phyloP scores from a whole-genome alignment of 73 alveolate genomes.

The Stentor coeruleus region DNA sequence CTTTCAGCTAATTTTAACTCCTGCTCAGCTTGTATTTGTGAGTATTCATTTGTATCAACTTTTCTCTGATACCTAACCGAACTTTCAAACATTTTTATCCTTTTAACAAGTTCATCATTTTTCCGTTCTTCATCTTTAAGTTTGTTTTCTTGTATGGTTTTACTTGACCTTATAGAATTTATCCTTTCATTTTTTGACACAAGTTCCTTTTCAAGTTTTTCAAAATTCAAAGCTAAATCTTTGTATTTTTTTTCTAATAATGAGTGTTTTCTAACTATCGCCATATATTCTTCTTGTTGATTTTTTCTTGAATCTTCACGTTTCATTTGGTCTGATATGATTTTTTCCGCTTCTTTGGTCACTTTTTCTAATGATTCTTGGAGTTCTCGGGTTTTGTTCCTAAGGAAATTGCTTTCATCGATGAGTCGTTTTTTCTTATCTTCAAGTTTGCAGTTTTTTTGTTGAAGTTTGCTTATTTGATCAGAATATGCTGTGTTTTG shows the following conservation, averaged over 20 bases:
- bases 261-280: background rate
- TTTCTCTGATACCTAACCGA: background rate
- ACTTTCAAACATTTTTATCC: background rate
- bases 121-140: background rate
- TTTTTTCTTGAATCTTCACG: background rate
- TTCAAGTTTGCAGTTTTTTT: background rate
- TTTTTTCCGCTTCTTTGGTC: background rate
- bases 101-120: background rate
- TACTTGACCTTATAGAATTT: background rate
- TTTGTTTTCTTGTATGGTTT: background rate
- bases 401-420: background rate
- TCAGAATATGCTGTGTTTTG: background rate
- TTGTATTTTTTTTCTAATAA: background rate
- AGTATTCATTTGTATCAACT: background rate
- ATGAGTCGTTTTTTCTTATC: background rate
- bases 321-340: background rate
- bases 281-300: background rate
- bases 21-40: background rate
- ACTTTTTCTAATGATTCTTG: background rate
- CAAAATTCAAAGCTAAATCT: background rate
- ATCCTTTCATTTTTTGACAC: background rate
- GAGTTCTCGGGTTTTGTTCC: background rate
- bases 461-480: background rate
- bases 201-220: background rate
- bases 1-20: background rate